A percentile compares a stretch with the other conserved stretches of the same genome.
phyloP scores from a whole-genome alignment of 352 stramenopile genomes.

The Phytopythium sindhum region DNA sequence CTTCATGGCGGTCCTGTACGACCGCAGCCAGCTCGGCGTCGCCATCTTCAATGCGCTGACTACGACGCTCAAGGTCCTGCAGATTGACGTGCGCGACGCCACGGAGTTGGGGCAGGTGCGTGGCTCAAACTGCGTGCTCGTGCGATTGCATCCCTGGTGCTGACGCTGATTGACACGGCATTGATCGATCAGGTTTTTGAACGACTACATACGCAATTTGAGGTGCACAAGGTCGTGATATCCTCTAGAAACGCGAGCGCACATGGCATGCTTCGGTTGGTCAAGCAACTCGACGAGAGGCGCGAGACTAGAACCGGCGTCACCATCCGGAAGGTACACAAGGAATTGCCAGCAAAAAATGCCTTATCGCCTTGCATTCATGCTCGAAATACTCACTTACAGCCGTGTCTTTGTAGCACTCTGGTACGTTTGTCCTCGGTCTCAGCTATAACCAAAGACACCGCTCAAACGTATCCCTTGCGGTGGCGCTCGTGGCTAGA shows the following conservation, averaged over 20 bases:
- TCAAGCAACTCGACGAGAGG: slow-evolving; percentile 58
- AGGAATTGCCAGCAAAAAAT: neutral
- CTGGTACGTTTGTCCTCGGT: slow-evolving; percentile 16
- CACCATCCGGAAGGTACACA: slow-evolving; percentile 60
- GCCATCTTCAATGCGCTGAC: slow-evolving; percentile 73
- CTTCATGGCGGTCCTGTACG: slow-evolving; percentile 70
- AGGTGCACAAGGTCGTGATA: slow-evolving; percentile 59
- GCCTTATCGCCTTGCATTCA: neutral
- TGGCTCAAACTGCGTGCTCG: neutral
- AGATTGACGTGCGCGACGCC: slow-evolving; percentile 35
- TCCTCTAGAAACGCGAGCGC: slow-evolving; percentile 65
- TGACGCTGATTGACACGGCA: neutral
- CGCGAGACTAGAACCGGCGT: slow-evolving; percentile 41
- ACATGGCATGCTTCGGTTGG: slow-evolving; percentile 58
- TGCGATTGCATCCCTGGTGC: neutral
- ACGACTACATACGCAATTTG: slow-evolving; percentile 66
- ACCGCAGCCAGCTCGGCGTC: slow-evolving; percentile 61
- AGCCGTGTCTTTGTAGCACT: slow-evolving; percentile 28
- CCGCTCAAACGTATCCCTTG: neutral
- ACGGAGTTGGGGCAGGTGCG: slow-evolving; percentile 49
- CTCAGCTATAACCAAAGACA: too few species aligned
- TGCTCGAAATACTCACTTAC: slow-evolving; percentile 8
- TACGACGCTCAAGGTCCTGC: slow-evolving; percentile 62
- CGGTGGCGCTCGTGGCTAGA: slow-evolving; percentile 31
- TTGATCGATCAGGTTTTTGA: slow-evolving; percentile 39